Percentiles rank a stretch among this genome's conserved stretches.
phyloP scores from a whole-genome alignment of 2,329 filamentous ascomycete species.

The Botryotinia convoluta region DNA sequence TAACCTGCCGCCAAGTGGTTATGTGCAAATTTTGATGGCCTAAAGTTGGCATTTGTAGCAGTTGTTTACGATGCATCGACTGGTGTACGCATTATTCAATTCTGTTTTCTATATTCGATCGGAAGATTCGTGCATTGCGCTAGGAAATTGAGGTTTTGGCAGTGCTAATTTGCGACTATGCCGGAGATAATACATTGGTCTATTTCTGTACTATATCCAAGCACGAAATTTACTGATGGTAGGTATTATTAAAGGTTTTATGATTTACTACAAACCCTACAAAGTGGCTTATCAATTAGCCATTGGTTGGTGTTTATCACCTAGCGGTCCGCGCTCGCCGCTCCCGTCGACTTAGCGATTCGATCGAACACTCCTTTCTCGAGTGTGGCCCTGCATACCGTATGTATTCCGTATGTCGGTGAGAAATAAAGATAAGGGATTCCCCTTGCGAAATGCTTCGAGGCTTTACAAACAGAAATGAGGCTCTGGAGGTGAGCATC shows the following conservation, averaged over 20 bases:
- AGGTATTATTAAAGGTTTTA: not conserved
- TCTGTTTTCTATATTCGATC: not conserved
- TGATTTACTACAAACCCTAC: not conserved
- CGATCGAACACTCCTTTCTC: not conserved
- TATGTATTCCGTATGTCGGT: not conserved
- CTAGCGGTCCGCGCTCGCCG: not conserved
- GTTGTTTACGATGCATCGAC: not conserved
- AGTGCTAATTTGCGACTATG: not conserved
- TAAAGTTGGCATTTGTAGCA: not conserved
- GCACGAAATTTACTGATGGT: not conserved
- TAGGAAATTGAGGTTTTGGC: not conserved
- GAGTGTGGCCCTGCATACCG: not conserved
- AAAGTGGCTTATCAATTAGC: not conserved
- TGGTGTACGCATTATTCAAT: not conserved
- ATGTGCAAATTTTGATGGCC: not conserved
- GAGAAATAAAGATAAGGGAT: not conserved
- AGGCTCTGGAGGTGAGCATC: not conserved
- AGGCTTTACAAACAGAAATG: not conserved
- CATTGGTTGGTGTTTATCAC: not conserved
- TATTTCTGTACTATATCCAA: not conserved
- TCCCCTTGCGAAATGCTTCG: not conserved
- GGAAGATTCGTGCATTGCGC: not conserved
- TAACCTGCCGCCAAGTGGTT: not conserved
- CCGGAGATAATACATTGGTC: no score
- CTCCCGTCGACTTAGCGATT: not conserved